Evolutionary conservation across 345 rosid genomes (phyloP).

Genomic region (Linum trigynum): DNA sequence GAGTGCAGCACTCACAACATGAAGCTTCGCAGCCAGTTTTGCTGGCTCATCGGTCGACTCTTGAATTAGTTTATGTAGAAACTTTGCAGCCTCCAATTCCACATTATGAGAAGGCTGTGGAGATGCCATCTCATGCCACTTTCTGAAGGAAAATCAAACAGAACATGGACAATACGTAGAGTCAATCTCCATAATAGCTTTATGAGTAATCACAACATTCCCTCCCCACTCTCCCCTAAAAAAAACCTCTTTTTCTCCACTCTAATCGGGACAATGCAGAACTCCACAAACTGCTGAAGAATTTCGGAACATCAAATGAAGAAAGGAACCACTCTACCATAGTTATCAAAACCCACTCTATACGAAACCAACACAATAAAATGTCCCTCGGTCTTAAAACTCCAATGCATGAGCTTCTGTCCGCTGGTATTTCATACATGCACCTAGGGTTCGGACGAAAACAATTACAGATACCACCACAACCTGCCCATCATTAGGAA

Average conservation of each 20-base stretch:
- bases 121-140: slow-evolving; percentile 42
- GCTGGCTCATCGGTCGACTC: slow-evolving; percentile 95
- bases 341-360: not conserved
- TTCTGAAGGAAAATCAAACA: slow-evolving; percentile 3
- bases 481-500: not conserved
- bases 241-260: too few species aligned
- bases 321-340: not conserved
- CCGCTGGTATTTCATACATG: not conserved
- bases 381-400: not conserved
- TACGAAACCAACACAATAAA: not conserved
- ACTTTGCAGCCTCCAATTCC: slow-evolving; percentile 97
- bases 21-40: slow-evolving; percentile 88
- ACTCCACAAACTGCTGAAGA: not conserved
- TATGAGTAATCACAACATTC: too few species aligned
- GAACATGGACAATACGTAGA: not conserved
- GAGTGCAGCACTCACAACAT: slow-evolving; percentile 46
- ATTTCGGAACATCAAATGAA: not conserved
- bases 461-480: not conserved
- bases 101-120: slow-evolving; percentile 63
- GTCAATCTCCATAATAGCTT: not conserved
- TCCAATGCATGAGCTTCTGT: not conserved
- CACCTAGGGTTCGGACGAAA: not conserved
- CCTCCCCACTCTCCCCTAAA: too few species aligned
- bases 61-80: slow-evolving; percentile 93
- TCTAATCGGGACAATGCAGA: too few species aligned